Conservation (phyloP, 805 yeast genomes). For the Nakazawaea anatomiae region DNA sequence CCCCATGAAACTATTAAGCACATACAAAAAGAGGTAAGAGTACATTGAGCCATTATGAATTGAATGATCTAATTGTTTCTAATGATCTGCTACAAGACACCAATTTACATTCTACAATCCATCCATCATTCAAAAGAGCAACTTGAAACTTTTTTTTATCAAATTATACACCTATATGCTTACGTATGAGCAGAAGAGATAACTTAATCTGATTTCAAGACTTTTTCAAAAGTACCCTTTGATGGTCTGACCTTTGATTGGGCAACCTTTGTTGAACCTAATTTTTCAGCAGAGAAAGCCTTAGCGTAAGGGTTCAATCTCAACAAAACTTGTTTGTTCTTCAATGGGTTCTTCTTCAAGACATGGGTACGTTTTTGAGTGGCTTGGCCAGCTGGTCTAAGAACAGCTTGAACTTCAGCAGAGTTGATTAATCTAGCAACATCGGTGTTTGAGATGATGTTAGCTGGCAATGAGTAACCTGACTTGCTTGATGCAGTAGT, state of each 20-base stretch:
- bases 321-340: slow-evolving; percentile 97
- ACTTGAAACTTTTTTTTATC: background rate
- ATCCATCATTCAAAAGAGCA: too few species aligned
- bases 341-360: slow-evolving; percentile 98
- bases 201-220: slow-evolving; percentile 56
- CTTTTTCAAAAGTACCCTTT: slow-evolving; percentile 63
- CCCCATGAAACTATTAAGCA: too few species aligned
- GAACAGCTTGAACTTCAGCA: slow-evolving; percentile 96
- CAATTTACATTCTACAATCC: too few species aligned
- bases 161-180: background rate
- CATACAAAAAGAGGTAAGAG: too few species aligned
- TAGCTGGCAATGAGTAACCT: slow-evolving; percentile 87
- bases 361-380: slow-evolving; percentile 91
- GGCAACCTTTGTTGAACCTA: slow-evolving; percentile 77
- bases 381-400: slow-evolving; percentile 93
- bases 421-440: slow-evolving; percentile 97
- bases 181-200: background rate
- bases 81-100: too few species aligned
- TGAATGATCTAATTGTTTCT: too few species aligned
- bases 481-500: slow-evolving; percentile 78
- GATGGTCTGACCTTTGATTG: slow-evolving; percentile 59
- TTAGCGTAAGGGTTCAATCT: slow-evolving; percentile 99
- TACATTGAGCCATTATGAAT: too few species aligned
- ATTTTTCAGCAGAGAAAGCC: slow-evolving; percentile 89
- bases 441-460: slow-evolving; percentile 94